A percentile compares a stretch with the other conserved stretches of the same genome.
Conservation (phyloP, 805 yeast genomes). For the Tetrapisispora namnaoensis region DNA sequence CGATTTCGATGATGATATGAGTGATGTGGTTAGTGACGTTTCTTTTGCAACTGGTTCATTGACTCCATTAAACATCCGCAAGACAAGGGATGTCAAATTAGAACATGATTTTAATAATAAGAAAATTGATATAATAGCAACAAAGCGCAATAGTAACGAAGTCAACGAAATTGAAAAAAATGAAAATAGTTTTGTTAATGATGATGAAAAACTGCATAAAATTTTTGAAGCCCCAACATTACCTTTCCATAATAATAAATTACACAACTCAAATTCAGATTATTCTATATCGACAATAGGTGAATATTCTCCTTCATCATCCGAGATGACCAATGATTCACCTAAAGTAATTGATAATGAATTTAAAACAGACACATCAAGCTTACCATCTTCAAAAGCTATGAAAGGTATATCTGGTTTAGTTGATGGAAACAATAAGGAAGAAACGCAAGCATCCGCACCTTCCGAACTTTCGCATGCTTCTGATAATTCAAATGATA, state of each 20-base stretch:
- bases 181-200: neutral
- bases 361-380: slow-evolving; percentile 7
- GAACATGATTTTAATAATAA: slow-evolving; percentile 7
- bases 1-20: slow-evolving; percentile 18
- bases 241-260: slow-evolving; percentile 18
- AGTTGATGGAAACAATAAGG: slow-evolving; percentile 12
- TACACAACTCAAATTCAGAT: slow-evolving; percentile 27
- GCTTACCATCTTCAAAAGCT: slow-evolving; percentile 33
- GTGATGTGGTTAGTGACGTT: slow-evolving; percentile 27
- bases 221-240: slow-evolving; percentile 23
- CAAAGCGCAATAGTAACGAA: neutral
- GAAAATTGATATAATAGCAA: slow-evolving; percentile 3
- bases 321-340: slow-evolving; percentile 35
- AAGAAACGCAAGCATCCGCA: neutral
- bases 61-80: slow-evolving; percentile 22
- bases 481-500: neutral
- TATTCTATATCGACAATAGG: slow-evolving; percentile 35
- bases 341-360: slow-evolving; percentile 23
- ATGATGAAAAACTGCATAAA: slow-evolving; percentile 17
- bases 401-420: slow-evolving; percentile 34
- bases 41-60: slow-evolving; percentile 25
- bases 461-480: neutral
- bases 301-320: slow-evolving; percentile 38
- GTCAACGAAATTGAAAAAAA: slow-evolving; percentile 2
- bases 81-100: slow-evolving; percentile 10